Evolutionary conservation across 208 protist species (phyloP).

Genomic region (Acanthamoeba culbertsoni): DNA sequence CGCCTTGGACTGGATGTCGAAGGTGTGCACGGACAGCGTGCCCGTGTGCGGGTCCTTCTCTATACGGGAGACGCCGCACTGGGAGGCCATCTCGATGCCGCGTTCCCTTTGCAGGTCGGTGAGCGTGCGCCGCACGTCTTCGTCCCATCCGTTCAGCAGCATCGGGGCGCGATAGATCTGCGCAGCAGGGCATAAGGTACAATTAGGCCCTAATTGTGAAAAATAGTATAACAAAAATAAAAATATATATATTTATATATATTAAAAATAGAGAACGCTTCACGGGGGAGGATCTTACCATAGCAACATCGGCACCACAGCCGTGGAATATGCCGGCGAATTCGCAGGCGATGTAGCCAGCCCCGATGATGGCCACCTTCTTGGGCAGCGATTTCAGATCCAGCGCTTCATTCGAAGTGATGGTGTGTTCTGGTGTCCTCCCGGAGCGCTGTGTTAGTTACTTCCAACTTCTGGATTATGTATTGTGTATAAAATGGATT

Average conservation of each 20-base stretch:
- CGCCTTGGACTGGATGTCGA: background rate
- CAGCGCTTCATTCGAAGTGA: constrained; percentile 82
- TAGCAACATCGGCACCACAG: background rate
- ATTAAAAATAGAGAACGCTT: background rate
- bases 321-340: constrained; percentile 51
- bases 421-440: constrained; percentile 59
- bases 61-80: background rate
- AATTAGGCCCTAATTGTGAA: too few species aligned
- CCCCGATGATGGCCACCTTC: constrained; percentile 67
- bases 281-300: background rate
- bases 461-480: too few species aligned
- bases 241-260: background rate
- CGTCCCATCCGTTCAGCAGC: background rate
- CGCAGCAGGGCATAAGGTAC: background rate
- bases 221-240: background rate
- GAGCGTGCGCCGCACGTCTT: background rate
- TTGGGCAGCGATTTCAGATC: constrained; percentile 73
- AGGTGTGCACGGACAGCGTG: background rate
- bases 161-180: background rate
- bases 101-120: background rate
- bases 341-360: constrained; percentile 82
- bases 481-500: too few species aligned
- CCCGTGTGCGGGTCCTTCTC: background rate
- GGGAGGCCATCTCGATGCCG: background rate
- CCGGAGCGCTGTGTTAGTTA: too few species aligned